A percentile compares a stretch with the other conserved stretches of the same genome.
phyloP scores from a whole-genome alignment of 2,329 filamentous ascomycete genomes.

The Cercospora beticola region DNA sequence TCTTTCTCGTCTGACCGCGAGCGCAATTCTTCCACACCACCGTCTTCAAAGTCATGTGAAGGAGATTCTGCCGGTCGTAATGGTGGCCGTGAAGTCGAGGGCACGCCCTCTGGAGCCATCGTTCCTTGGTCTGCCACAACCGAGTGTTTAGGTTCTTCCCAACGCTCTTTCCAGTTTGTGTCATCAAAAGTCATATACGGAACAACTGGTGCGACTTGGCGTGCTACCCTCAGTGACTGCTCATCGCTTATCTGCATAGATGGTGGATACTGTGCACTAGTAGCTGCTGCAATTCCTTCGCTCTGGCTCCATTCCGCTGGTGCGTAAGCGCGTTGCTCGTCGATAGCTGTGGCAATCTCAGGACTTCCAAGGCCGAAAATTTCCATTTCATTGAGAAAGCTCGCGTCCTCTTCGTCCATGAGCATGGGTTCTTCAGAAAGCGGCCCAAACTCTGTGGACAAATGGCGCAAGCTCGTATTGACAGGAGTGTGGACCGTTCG shows the following conservation, averaged over 20 bases:
- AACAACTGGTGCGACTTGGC: neutral
- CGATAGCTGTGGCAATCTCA: neutral
- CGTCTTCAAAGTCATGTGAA: neutral
- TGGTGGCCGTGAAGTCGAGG: neutral
- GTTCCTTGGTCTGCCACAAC: neutral
- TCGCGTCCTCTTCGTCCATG: slow-evolving; percentile 28
- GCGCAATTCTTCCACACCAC: neutral
- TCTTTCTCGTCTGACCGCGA: neutral
- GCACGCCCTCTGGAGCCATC: neutral
- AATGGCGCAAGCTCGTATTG: slow-evolving; percentile 28
- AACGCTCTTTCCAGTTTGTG: neutral
- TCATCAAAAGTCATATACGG: neutral
- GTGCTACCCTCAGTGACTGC: neutral
- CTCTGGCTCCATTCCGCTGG: neutral
- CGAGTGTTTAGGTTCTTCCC: neutral
- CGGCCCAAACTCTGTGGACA: slow-evolving; percentile 28
- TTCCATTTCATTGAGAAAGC: neutral
- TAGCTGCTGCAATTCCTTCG: neutral
- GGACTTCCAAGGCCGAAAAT: neutral
- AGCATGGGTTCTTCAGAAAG: slow-evolving; percentile 38
- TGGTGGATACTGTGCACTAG: neutral
- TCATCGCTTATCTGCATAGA: neutral
- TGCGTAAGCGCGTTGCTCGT: neutral
- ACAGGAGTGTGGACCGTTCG: slow-evolving; percentile 15
- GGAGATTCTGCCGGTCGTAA: neutral